Percentiles rank a stretch among this genome's conserved stretches.
Conservation (phyloP, 2,329 filamentous ascomycete genomes). For the Aspergillus hortae region DNA sequence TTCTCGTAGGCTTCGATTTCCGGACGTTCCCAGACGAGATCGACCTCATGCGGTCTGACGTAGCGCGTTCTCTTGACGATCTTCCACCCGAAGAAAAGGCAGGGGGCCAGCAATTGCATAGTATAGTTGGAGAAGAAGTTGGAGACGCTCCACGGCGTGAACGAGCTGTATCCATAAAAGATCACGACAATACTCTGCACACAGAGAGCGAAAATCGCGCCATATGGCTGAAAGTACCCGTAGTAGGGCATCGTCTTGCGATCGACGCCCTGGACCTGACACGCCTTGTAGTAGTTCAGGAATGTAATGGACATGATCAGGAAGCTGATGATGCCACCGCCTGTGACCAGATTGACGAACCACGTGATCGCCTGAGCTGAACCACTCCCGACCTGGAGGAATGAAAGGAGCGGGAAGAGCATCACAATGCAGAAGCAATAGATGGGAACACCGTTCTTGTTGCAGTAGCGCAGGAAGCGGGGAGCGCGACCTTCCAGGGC, state of each 20-base stretch:
- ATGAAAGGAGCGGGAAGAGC: slow-evolving; percentile 52
- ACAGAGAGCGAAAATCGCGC: not conserved
- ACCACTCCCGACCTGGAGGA: slow-evolving; percentile 50
- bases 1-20: slow-evolving; percentile 11
- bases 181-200: slow-evolving; percentile 4
- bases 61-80: slow-evolving; percentile 57
- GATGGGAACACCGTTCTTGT: slow-evolving; percentile 58
- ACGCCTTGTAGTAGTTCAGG: slow-evolving; percentile 64
- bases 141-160: slow-evolving; percentile 43
- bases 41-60: slow-evolving; percentile 51
- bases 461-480: slow-evolving; percentile 56
- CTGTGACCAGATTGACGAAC: slow-evolving; percentile 57
- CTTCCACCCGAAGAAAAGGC: slow-evolving; percentile 60
- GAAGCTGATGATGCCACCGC: slow-evolving; percentile 56
- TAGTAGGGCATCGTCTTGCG: slow-evolving; percentile 30
- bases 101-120: slow-evolving; percentile 51
- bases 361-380: slow-evolving; percentile 52
- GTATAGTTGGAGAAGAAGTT: slow-evolving; percentile 52
- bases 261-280: slow-evolving; percentile 62
- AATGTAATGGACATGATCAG: slow-evolving; percentile 63
- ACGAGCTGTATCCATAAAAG: slow-evolving; percentile 55
- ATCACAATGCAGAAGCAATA: slow-evolving; percentile 55
- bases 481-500: slow-evolving; percentile 54
- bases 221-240: not conserved
- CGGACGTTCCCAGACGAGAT: slow-evolving; percentile 43